Evolutionary conservation across 306 rosid genomes (phyloP), one percentile per base, ranked within the genome.

Genomic region (Quercus suber): DNA sequence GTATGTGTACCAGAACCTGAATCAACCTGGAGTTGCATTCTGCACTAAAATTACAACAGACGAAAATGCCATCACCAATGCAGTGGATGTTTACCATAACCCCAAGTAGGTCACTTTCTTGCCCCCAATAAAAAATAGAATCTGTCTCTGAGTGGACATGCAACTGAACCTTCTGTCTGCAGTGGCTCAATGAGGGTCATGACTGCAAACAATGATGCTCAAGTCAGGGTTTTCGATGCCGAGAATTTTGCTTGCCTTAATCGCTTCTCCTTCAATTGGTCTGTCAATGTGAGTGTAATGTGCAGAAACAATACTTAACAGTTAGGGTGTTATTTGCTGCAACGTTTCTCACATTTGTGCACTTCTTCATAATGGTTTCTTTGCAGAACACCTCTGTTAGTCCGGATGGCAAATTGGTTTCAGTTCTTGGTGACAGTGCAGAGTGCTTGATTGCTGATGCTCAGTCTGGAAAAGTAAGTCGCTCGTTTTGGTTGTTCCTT

Each of bases 61-160:
- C 82, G 97, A 93, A 53, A 93, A 86, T 83, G 98, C 91, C 61
- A 95, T 95, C 60, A 95, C 98, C 81, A 95, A 95, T 83, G 92
- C 93, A 6, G 98, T 93, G 80, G 98, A 95, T 86, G 74, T 91
- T 84, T 93, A 21, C 89, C 83, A 55, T 20, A 82, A 85, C 71
- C 87, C 89, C 4, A 74, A 71, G 99, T 89, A 87, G 80, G 89
- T 76, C 76, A 75, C 81, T 75, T 25, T 43, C 35, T 56, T 35
- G 6, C 74, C n/a, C 20, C 14, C 7, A 9, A 55, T 73, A 7
- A 41, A 41, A 41, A 7, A 41, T 78, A 25, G 55, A 41, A 6
- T 23, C 53, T 5, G 2, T n/a, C 30, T 30, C 49, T 37, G 25
- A 11, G 80, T 77, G 18, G 74, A 45, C 71, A 49, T 52, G 12